These are phyloP conservation scores for Aurinia saxatilis DNA, from an alignment of 345 rosid genomes.

Conservation along the genomic window DNA sequence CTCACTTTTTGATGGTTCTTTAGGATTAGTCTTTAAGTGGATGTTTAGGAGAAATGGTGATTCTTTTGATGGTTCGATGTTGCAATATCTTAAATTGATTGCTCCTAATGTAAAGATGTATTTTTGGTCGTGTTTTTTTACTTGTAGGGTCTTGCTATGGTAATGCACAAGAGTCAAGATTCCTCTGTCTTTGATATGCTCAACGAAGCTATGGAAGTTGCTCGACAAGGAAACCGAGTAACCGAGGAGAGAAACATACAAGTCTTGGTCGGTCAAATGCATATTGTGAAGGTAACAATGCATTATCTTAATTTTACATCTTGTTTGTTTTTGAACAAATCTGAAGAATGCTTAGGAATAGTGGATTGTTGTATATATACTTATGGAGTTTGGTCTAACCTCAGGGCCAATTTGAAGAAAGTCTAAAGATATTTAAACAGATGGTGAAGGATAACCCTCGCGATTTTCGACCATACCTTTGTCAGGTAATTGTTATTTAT, in stretches of 20 bases:
- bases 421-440: conserved; percentile 60
- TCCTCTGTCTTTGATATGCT: conserved; percentile 79
- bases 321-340: neutral
- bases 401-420: conserved; percentile 79
- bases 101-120: neutral
- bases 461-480: too few species aligned
- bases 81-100: neutral
- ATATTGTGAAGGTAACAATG: conserved; percentile 57
- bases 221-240: conserved; percentile 44
- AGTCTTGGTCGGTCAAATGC: conserved; percentile 85
- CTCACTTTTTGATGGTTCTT: neutral
- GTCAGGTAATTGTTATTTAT: too few species aligned
- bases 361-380: neutral
- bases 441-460: conserved; percentile 70
- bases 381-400: conserved; percentile 9
- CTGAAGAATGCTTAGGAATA: neutral
- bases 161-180: conserved; percentile 80
- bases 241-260: conserved; percentile 82
- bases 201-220: too few species aligned
- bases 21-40: neutral
- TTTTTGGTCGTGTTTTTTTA: neutral
- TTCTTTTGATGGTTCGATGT: neutral
- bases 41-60: conserved; percentile 1
- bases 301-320: too few species aligned
- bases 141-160: conserved; percentile 78